phyloP scores from a whole-genome alignment of 441 rosid species.

The Capsella rubella region DNA sequence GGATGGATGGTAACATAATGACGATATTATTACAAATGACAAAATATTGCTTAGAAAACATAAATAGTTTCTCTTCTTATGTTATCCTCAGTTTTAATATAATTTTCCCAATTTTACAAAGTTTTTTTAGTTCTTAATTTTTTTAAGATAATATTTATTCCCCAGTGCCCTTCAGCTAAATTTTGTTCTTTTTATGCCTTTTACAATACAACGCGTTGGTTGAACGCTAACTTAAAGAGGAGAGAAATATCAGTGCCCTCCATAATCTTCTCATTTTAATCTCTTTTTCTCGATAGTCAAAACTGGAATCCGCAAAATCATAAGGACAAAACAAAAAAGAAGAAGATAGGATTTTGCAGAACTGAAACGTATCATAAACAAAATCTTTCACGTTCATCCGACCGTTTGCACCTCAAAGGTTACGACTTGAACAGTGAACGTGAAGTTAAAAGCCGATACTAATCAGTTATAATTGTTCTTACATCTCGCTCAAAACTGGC shows the following conservation, averaged over 20 bases:
- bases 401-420: neutral
- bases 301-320: conserved; percentile 16
- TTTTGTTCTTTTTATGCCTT: neutral
- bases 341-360: neutral
- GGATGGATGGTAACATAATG: neutral
- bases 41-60: neutral
- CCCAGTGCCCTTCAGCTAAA: neutral
- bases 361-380: neutral
- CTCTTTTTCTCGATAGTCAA: neutral
- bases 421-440: conserved; percentile 15
- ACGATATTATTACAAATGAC: neutral
- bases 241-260: neutral
- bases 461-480: conserved; percentile 10
- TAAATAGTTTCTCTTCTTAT: too few species aligned
- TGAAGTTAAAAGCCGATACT: conserved; percentile 34
- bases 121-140: neutral
- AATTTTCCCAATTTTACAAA: neutral
- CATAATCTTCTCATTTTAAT: neutral
- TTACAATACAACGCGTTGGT: conserved; percentile 31
- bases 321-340: neutral
- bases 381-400: conserved; percentile 11
- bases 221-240: conserved; percentile 34
- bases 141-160: neutral
- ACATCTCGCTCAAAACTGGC: conserved; percentile 29
- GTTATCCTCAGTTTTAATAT: neutral